These are phyloP conservation scores for Picochlorum sp. DNA, from an alignment of 139 green algal species.

Conservation along the genomic window DNA sequence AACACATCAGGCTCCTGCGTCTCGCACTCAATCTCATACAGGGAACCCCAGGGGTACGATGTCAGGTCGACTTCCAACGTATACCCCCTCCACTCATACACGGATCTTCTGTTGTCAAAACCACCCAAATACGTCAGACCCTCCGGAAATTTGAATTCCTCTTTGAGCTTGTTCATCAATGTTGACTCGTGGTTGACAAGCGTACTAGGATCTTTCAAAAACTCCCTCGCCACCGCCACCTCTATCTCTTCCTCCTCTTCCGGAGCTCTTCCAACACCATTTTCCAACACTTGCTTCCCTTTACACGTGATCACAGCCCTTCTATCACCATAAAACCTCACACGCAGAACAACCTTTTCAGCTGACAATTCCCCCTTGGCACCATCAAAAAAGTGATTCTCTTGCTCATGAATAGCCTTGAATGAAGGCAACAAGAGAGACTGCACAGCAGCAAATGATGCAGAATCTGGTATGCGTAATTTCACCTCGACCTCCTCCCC, in stretches of 20 bases:
- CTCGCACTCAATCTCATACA: conserved; percentile 87
- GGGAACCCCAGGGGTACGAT: conserved; percentile 67
- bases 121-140: conserved; percentile 71
- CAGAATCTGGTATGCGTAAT: conserved; percentile 60
- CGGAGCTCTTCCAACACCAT: conserved; percentile 67
- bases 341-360: conserved; percentile 55
- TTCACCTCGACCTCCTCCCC: conserved; percentile 84
- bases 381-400: conserved; percentile 97
- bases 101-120: conserved; percentile 78
- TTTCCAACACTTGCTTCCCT: conserved; percentile 61
- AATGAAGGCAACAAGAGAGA: conserved; percentile 44
- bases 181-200: conserved; percentile 42
- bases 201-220: conserved; percentile 42
- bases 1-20: conserved; percentile 68
- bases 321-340: conserved; percentile 79
- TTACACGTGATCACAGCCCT: conserved; percentile 82
- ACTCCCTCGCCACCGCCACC: conserved; percentile 32
- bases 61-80: conserved; percentile 88
- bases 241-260: conserved; percentile 69
- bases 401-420: conserved; percentile 57
- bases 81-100: conserved; percentile 66
- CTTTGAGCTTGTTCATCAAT: conserved; percentile 14
- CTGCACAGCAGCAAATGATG: conserved; percentile 51
- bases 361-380: conserved; percentile 59
- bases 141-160: conserved; percentile 28